phyloP scores from a whole-genome alignment of 352 stramenopile genomes.

The Phytophthora macrochlamydospora region DNA sequence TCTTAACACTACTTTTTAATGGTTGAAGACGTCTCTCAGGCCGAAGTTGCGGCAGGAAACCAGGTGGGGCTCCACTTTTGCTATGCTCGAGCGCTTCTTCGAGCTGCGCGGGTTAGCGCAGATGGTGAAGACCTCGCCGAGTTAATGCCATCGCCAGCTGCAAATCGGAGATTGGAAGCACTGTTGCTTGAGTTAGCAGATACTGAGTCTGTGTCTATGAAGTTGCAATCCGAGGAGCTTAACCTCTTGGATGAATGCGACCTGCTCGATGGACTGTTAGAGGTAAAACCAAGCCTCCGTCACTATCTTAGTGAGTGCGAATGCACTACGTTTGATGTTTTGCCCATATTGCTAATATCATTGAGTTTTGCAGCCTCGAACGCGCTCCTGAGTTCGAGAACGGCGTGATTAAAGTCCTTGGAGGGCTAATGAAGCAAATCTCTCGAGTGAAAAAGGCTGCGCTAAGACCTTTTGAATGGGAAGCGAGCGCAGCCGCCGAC shows the following conservation, averaged over 20 bases:
- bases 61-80: constrained; percentile 15
- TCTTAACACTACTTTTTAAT: background rate
- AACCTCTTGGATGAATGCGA: constrained; percentile 5
- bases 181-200: background rate
- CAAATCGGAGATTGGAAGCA: background rate
- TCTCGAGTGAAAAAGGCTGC: background rate
- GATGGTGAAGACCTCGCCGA: constrained; percentile 13
- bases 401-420: too few relatives aligned
- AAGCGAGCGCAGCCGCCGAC: too few relatives aligned
- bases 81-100: constrained; percentile 11
- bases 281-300: constrained; percentile 10
- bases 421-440: background rate
- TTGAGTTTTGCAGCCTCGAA: too few relatives aligned
- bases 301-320: too few relatives aligned
- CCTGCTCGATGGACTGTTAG: constrained; percentile 10
- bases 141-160: constrained; percentile 2
- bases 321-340: too few relatives aligned
- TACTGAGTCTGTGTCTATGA: constrained; percentile 6
- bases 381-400: too few relatives aligned
- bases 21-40: constrained; percentile 4
- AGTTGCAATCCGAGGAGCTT: background rate
- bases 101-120: constrained; percentile 5
- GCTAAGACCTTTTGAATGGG: too few relatives aligned
- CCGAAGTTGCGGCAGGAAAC: background rate
- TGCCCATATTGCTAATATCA: too few relatives aligned